These are phyloP conservation scores for Catharanthus roseus DNA, from an alignment of 257 asterid genomes.

Conservation along the genomic window DNA sequence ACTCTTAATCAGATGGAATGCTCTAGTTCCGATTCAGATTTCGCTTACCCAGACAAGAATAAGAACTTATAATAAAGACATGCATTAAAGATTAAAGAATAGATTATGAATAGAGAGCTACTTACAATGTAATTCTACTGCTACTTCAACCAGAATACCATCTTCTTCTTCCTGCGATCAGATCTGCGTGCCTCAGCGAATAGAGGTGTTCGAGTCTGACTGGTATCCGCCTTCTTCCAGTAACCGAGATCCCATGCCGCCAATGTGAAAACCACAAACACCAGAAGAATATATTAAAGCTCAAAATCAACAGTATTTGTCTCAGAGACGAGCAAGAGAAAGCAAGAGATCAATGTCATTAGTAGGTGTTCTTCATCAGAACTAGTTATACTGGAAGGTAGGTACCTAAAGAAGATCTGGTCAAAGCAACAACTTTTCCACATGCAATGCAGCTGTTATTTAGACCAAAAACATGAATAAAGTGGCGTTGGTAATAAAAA, in stretches of 20 bases:
- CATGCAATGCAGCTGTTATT: slow-evolving; percentile 1
- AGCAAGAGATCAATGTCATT: not conserved
- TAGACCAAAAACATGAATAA: not conserved
- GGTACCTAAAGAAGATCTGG: not conserved
- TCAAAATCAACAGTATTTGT: not conserved
- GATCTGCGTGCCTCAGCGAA: not conserved
- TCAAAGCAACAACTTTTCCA: slow-evolving; percentile 6
- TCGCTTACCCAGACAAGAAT: too few species aligned
- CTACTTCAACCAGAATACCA: not conserved
- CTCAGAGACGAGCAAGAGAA: not conserved
- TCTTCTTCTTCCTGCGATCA: not conserved
- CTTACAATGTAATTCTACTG: not conserved
- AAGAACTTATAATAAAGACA: too few species aligned
- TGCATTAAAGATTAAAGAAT: too few species aligned
- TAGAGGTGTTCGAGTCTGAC: not conserved
- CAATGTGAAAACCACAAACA: not conserved
- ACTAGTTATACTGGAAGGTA: not conserved
- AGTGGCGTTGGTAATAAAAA: slow-evolving; percentile 13
- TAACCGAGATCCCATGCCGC: not conserved
- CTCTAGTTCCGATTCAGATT: too few species aligned
- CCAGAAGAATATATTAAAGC: not conserved
- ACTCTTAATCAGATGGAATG: too few species aligned
- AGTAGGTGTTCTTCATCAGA: not conserved
- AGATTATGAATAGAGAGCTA: not conserved
- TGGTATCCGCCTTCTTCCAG: not conserved